These are phyloP conservation scores for Sparassis latifolia DNA, from an alignment of 1,284 basidiomycete genomes.

Conservation along the genomic window DNA sequence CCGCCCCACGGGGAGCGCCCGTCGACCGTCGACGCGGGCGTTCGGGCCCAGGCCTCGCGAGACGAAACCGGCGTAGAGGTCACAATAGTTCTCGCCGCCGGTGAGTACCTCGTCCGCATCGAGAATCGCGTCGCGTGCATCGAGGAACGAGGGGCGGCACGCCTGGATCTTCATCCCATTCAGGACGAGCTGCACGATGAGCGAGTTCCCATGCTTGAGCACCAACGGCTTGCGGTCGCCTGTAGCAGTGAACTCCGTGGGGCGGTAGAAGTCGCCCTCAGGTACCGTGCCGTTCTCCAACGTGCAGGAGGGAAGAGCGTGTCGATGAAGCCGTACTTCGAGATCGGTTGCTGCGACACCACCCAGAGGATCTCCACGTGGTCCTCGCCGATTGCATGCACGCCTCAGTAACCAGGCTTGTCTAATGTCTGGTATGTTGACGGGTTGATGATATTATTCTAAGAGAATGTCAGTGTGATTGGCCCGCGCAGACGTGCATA, in stretches of 20 bases:
- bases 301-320: constrained; percentile 78
- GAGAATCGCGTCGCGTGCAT: constrained; percentile 89
- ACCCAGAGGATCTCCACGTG: constrained; percentile 96
- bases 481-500: too few relatives aligned
- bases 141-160: constrained; percentile 88
- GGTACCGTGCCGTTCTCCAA: constrained; percentile 55
- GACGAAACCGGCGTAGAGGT: constrained; percentile 85
- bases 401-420: constrained; percentile 87
- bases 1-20: constrained; percentile 93
- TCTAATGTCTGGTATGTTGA: constrained; percentile 95
- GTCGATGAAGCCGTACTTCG: constrained; percentile 75
- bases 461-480: too few relatives aligned
- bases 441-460: constrained; percentile 77
- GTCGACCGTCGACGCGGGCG: constrained; percentile 46
- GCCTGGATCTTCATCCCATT: constrained; percentile 94
- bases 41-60: constrained; percentile 76
- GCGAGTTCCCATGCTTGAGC: constrained; percentile 89
- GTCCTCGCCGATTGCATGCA: constrained; percentile 90
- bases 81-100: constrained; percentile 87
- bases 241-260: constrained; percentile 28
- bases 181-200: constrained; percentile 62
- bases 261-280: constrained; percentile 69
- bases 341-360: constrained; percentile 68
- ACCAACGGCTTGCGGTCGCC: constrained; percentile 54
- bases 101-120: constrained; percentile 90